Evolutionary conservation across 2,329 filamentous ascomycete genomes (phyloP).

Genomic region (Trichoderma atrobrunneum): DNA sequence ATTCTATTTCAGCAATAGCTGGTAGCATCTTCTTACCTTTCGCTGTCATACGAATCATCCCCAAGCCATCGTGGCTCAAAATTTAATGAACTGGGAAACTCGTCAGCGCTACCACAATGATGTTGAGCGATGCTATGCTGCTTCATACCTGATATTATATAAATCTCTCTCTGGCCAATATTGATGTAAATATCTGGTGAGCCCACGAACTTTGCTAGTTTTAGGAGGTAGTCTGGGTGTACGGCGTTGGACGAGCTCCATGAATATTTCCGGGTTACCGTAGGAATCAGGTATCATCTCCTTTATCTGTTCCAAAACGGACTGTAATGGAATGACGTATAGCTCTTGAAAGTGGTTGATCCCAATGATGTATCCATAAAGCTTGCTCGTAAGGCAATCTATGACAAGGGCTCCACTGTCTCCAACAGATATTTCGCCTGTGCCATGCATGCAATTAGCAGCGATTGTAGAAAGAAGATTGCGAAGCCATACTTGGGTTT

Average conservation of each 20-base stretch:
- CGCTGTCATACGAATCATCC: background rate
- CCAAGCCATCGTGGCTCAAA: background rate
- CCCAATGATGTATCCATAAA: background rate
- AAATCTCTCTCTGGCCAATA: background rate
- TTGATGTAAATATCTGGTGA: background rate
- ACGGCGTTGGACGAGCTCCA: background rate
- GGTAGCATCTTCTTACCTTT: background rate
- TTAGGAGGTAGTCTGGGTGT: background rate
- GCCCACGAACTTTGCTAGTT: background rate
- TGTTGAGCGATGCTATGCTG: background rate
- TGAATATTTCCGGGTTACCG: background rate
- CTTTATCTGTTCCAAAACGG: background rate
- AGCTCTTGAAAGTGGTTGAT: background rate
- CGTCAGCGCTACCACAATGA: background rate
- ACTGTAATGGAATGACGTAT: background rate
- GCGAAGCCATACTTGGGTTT: background rate
- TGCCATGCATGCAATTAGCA: background rate
- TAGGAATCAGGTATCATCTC: background rate
- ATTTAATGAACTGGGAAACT: background rate
- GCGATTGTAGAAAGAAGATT: background rate
- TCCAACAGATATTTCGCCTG: background rate
- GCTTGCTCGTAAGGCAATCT: background rate
- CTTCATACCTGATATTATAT: background rate
- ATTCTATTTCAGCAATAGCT: background rate
- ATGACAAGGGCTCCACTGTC: background rate